phyloP scores from a whole-genome alignment of 768 basidiomycete genomes.

The Clitopilus passeckerianus region DNA sequence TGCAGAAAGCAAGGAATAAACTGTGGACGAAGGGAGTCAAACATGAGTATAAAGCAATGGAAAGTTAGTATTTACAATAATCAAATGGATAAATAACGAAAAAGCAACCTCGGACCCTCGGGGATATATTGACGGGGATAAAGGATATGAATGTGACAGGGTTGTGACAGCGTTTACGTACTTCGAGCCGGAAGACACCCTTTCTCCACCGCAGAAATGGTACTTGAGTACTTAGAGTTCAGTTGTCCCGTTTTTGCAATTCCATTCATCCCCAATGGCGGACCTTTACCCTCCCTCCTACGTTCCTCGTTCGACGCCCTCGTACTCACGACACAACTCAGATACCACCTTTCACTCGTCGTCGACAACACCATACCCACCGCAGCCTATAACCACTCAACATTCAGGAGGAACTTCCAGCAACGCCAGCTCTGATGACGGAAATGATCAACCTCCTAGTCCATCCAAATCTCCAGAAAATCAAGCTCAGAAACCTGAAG shows the following conservation, averaged over 20 bases:
- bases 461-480: constrained; percentile 38
- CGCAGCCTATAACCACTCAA: constrained; percentile 30
- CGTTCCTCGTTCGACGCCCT: constrained; percentile 15
- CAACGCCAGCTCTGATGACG: constrained; percentile 38
- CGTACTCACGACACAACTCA: constrained; percentile 28
- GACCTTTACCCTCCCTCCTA: constrained; percentile 51
- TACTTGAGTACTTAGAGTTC: constrained; percentile 21
- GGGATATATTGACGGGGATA: constrained; percentile 10
- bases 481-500: constrained; percentile 58
- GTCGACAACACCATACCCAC: constrained; percentile 25
- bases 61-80: constrained; percentile 20
- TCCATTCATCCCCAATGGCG: constrained; percentile 39
- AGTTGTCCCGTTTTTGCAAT: constrained; percentile 12
- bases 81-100: constrained; percentile 10
- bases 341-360: constrained; percentile 25
- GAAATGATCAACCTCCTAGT: constrained; percentile 42
- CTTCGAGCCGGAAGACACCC: constrained; percentile 30
- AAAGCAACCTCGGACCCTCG: constrained; percentile 35
- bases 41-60: constrained; percentile 15
- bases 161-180: constrained; percentile 29
- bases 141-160: constrained; percentile 12
- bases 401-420: constrained; percentile 31
- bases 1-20: background rate
- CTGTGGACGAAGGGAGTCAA: background rate
- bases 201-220: constrained; percentile 36